Evolutionary conservation across 768 basidiomycete genomes (phyloP), one percentile per base, ranked within the genome.

Genomic region (Mycena latifolia): DNA sequence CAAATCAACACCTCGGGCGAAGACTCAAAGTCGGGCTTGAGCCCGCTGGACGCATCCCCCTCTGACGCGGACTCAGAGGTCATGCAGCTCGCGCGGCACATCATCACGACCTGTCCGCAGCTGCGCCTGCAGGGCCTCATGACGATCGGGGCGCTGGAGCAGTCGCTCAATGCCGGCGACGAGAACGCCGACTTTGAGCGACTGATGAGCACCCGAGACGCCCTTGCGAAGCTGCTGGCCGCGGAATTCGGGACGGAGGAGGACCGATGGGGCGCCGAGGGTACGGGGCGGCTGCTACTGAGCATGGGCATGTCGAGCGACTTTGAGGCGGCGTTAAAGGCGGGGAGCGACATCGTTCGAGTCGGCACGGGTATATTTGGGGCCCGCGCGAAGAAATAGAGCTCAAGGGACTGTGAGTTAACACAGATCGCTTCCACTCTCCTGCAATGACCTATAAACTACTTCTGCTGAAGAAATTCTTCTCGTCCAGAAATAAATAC

Each of bases 1-100:
- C 98, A 99, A 77, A 85, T 99, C 75, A 99, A 99, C 78, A 99
- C 97, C 9, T 98, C 96, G 0, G 89, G 89, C n/a, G 98, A 99
- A 75, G 90, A 88, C 57, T 83, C 85, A 18, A 99, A 99, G 78
- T 95, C 96, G 0, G 98, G 98, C 1, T 79, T 98, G 2, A 71
- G 86, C 20, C 89, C 92, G 3, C 82, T 95, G 15, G 62, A 78
- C 10, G 33, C 79, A 11, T 73, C 79, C 17, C 69, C 71, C 17
- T 72, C 77, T 10, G 73, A 77, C 3, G 76, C 62, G 33, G 66
- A 77, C 11, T 80, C 84, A 3, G 92, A 92, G 27, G 81, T 94
- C 33, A 77, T 84, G 46, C 80, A 84, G 47, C 85, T 98, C 24
- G 95, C 93, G 5, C 79, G 76, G 57, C 87, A 93, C 71, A 82